Evolutionary conservation across 768 basidiomycete genomes (phyloP).

Genomic region (Xerocomellus chrysenteron): DNA sequence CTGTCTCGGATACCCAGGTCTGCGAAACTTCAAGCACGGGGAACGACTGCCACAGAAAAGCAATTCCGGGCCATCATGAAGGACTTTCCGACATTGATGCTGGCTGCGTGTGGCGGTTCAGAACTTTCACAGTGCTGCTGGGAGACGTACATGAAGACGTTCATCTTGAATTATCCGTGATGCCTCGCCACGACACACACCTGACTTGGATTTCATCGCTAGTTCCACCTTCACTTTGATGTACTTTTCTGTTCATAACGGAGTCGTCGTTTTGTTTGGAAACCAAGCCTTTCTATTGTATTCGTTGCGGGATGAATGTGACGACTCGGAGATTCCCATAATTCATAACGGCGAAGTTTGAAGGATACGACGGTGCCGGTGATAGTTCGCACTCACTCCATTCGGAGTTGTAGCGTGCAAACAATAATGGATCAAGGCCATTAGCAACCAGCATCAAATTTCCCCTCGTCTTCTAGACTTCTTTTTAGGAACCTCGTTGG

Average conservation of each 20-base stretch:
- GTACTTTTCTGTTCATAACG: constrained; percentile 4
- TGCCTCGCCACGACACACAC: neutral
- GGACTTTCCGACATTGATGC: constrained; percentile 31
- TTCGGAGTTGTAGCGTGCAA: neutral
- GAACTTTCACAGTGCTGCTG: constrained; percentile 55
- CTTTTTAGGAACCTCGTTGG: neutral
- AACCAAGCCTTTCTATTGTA: constrained; percentile 3
- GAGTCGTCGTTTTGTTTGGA: constrained; percentile 21
- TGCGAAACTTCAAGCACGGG: constrained; percentile 17
- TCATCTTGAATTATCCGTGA: constrained; percentile 58
- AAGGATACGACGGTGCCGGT: constrained; percentile 1
- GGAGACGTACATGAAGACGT: constrained; percentile 58
- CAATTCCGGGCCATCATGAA: constrained; percentile 36
- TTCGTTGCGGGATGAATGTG: neutral
- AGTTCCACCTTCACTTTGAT: constrained; percentile 2
- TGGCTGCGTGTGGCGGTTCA: constrained; percentile 45
- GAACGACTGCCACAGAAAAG: constrained; percentile 19
- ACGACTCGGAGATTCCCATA: neutral
- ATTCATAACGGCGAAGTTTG: neutral
- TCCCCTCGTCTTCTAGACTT: neutral
- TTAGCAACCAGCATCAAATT: constrained; percentile 3
- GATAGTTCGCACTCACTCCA: constrained; percentile 3
- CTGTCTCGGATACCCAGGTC: constrained; percentile 9
- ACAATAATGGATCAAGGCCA: neutral
- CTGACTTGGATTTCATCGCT: neutral